Evolutionary conservation across 495 filamentous ascomycete genomes (phyloP).

Genomic region (Aspergillus campestris): DNA sequence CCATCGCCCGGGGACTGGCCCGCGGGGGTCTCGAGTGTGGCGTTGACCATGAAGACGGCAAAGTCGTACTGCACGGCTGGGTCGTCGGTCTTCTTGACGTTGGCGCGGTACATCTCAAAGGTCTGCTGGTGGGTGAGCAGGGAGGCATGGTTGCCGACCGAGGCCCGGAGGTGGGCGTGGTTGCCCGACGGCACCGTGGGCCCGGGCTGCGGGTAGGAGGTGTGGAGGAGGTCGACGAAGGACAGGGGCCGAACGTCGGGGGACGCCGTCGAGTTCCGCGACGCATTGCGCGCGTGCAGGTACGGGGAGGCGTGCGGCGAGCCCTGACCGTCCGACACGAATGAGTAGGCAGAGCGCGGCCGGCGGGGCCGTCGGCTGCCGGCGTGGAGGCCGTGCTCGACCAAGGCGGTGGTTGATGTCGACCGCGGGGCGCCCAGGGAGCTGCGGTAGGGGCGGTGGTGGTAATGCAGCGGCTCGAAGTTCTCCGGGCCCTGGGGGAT

Average conservation of each 20-base stretch:
- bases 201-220: slow-evolving; percentile 79
- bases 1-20: slow-evolving; percentile 36
- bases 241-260: slow-evolving; percentile 72
- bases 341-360: slow-evolving; percentile 64
- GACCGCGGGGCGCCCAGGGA: slow-evolving; percentile 7
- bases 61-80: slow-evolving; percentile 86
- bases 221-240: slow-evolving; percentile 79
- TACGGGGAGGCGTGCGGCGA: slow-evolving; percentile 44
- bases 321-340: slow-evolving; percentile 59
- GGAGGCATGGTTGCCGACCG: slow-evolving; percentile 82
- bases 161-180: slow-evolving; percentile 64
- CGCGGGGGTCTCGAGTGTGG: slow-evolving; percentile 57
- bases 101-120: slow-evolving; percentile 92
- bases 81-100: slow-evolving; percentile 94
- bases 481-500: slow-evolving; percentile 22
- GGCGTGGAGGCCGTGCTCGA: slow-evolving; percentile 15
- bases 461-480: slow-evolving; percentile 42
- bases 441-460: slow-evolving; percentile 35
- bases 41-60: slow-evolving; percentile 83
- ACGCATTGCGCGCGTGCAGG: slow-evolving; percentile 46
- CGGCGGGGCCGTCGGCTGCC: slow-evolving; percentile 52
- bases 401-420: slow-evolving; percentile 9
- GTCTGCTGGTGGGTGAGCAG: slow-evolving; percentile 84
- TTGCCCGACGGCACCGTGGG: slow-evolving; percentile 65
- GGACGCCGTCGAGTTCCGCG: slow-evolving; percentile 53